These are phyloP conservation scores for Neofusicoccum cordaticola DNA, from an alignment of 2,329 filamentous ascomycete genomes.

Conservation along the genomic window DNA sequence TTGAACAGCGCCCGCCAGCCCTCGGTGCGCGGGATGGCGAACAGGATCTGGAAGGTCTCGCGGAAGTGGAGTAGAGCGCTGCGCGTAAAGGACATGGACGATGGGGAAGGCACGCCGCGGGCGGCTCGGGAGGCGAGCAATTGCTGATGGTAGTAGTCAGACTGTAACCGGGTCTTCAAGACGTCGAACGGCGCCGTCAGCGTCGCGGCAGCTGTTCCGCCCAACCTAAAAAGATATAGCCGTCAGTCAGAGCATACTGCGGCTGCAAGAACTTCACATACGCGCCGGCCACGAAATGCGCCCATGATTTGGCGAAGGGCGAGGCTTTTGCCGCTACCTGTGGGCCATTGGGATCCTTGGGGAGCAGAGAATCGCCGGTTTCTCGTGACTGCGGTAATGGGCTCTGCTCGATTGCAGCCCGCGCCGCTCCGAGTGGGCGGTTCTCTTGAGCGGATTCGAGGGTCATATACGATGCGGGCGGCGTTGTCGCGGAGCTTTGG, in stretches of 20 bases:
- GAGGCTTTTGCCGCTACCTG: constrained; percentile 37
- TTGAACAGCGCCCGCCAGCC: constrained; percentile 89
- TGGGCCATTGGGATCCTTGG: constrained; percentile 40
- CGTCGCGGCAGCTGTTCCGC: constrained; percentile 88
- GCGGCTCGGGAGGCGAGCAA: constrained; percentile 66
- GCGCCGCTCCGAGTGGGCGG: constrained; percentile 29
- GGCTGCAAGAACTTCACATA: constrained; percentile 42
- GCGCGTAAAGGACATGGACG: constrained; percentile 61
- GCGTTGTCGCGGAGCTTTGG: background rate
- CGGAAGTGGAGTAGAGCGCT: constrained; percentile 70
- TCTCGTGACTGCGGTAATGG: constrained; percentile 56
- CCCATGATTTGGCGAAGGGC: constrained; percentile 72
- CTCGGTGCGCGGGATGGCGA: constrained; percentile 74
- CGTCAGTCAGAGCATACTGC: constrained; percentile 13
- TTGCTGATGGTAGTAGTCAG: constrained; percentile 89
- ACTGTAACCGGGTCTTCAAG: constrained; percentile 88
- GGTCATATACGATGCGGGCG: constrained; percentile 29
- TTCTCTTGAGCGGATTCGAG: constrained; percentile 31
- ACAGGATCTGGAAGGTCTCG: constrained; percentile 84
- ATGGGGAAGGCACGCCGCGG: constrained; percentile 52
- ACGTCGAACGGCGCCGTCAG: constrained; percentile 93
- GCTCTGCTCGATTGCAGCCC: constrained; percentile 27
- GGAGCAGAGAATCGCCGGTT: constrained; percentile 55
- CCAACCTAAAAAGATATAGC: constrained; percentile 55
- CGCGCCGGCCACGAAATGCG: constrained; percentile 89